Base-by-base conservation (phyloP, 306 rosid species). In the Sophora flavescens region DNA sequence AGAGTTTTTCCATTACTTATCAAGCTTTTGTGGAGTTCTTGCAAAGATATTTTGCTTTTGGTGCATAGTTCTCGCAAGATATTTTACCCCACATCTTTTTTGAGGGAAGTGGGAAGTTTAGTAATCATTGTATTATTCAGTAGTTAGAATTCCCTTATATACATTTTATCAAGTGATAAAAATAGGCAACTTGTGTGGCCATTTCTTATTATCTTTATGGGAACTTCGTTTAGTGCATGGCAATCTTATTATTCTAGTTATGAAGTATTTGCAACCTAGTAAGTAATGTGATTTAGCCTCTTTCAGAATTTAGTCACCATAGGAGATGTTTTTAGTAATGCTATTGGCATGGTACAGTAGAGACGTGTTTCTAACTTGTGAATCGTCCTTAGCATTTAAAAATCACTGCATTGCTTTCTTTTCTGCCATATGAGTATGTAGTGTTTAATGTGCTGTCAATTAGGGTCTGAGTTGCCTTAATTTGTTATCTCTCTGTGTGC, bases 401-500 rank as follows among this genome's bases (percentile, higher is more conserved):
- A 33, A 36, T 17, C 13, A 2, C 26, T 1, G 18, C 44, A 18
- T 72, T 38, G 54, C 57, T 41, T 74, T 59, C 15, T 30, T 32
- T 74, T 32, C 13, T 32, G 47, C 59, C 4, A 32, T 60, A n/a
- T 45, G 35, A 8, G 41, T 18, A 16, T 68, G 44, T 71, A 58
- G 14, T 71, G 63, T 41, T 36, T 28, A 48, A 22, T 14, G 7
- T 48, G 80, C 68, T 32, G 11, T 3, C 58, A 10, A 1, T 54
- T 38, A 63, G 56, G 60, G 15, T 57, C 44, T 35, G 26, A 13
- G 42, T 13, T 77, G 18, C 3, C 56, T 32, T 63, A 5, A 10
- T 63, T 70, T 54, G 22, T 79, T 42, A 62, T 63, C n/a, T 47
- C 51, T 82, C n/a, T 32, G 52, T 64, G 47, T 62, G 44, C 50